These are phyloP conservation scores for Tylopilus subfusipes DNA, from an alignment of 768 basidiomycete species.

Conservation along the genomic window DNA sequence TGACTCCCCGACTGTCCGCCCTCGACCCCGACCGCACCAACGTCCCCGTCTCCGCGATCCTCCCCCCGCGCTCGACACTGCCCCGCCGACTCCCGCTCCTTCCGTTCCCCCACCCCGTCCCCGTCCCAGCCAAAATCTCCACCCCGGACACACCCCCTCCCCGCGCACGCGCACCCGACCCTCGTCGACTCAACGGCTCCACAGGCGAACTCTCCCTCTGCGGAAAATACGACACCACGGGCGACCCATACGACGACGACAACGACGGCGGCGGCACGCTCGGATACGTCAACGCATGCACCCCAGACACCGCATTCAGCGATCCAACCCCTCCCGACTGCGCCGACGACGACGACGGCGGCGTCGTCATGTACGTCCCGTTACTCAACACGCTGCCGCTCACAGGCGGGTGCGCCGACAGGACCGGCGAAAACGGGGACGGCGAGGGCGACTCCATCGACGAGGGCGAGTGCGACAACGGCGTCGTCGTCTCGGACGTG, in stretches of 20 bases:
- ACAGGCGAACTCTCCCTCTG: constrained; percentile 48
- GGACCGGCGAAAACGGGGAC: constrained; percentile 61
- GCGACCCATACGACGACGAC: constrained; percentile 75
- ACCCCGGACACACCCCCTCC: constrained; percentile 21
- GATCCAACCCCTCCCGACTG: constrained; percentile 2
- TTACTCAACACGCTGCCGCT: constrained; percentile 20
- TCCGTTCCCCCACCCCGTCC: background rate
- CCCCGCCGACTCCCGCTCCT: constrained; percentile 47
- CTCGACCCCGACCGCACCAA: constrained; percentile 41
- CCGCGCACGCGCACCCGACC: constrained; percentile 41
- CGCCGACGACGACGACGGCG: constrained; percentile 53
- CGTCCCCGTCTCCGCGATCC: constrained; percentile 67
- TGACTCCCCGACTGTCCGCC: constrained; percentile 45
- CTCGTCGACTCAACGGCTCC: constrained; percentile 53
- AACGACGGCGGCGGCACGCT: constrained; percentile 81
- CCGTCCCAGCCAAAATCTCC: background rate
- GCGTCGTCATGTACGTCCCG: constrained; percentile 68
- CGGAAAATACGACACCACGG: constrained; percentile 46
- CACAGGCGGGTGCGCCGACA: constrained; percentile 46
- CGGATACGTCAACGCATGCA: constrained; percentile 64
- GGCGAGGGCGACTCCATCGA: constrained; percentile 66
- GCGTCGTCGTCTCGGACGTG: constrained; percentile 54
- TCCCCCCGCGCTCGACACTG: constrained; percentile 60
- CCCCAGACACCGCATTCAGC: constrained; percentile 25
- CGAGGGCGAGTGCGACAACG: constrained; percentile 63